These are phyloP conservation scores for Oryza rufipogon DNA, from an alignment of 176 grass and related monocot genomes.

Conservation along the genomic window DNA sequence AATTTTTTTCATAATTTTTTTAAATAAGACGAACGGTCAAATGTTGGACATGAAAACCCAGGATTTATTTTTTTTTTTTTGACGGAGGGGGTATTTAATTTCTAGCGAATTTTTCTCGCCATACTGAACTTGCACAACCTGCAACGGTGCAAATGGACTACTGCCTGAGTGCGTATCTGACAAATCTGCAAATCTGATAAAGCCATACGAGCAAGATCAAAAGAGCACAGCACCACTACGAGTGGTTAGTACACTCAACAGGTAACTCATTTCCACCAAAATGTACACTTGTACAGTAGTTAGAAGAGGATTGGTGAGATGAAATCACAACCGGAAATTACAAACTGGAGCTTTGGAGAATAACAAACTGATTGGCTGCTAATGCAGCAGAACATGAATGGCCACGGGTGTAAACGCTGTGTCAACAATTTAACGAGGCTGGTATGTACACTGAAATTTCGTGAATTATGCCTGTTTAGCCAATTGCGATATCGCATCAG, in stretches of 20 bases:
- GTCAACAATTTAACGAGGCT: not conserved
- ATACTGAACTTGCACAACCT: not conserved
- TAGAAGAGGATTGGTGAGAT: not conserved
- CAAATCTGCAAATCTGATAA: not conserved
- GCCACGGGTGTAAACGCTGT: not conserved
- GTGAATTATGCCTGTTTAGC: not conserved
- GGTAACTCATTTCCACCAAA: constrained; percentile 21
- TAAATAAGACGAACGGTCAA: no score
- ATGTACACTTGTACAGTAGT: constrained; percentile 33
- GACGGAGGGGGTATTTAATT: not conserved
- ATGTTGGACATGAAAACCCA: no score
- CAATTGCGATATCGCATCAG: not conserved
- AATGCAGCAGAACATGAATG: constrained; percentile 19
- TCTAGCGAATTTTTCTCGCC: not conserved
- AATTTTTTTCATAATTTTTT: no score
- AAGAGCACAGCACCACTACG: not conserved
- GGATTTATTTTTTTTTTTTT: no score
- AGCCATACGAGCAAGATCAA: not conserved
- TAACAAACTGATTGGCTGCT: not conserved
- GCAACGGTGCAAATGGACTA: no score
- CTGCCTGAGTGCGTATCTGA: not conserved
- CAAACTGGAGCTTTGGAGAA: not conserved
- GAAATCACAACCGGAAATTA: constrained; percentile 25
- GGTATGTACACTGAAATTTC: constrained; percentile 42
- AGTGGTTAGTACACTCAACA: not conserved